A percentile compares a stretch with the other conserved stretches of the same genome.
Conservation (phyloP, 352 stramenopile genomes). For the Aphanomyces invadans region DNA sequence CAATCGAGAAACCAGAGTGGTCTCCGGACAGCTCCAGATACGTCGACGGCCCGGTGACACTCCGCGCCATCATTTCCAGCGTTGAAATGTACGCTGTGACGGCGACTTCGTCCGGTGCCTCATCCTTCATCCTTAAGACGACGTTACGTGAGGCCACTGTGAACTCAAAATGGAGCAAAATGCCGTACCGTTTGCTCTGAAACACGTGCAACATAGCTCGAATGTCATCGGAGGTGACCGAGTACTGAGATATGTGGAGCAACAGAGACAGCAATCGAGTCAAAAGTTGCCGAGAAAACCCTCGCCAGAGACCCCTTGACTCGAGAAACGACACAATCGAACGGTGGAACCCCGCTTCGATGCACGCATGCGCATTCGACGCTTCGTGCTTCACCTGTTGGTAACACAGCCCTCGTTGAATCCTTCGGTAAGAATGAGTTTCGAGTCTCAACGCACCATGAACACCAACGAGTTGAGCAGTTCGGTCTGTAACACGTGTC, state of each 20-base stretch:
- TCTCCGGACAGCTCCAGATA: conserved; percentile 80
- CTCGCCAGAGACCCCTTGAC: conserved; percentile 52
- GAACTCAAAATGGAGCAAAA: neutral
- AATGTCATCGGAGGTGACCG: conserved; percentile 68
- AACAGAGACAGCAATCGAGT: conserved; percentile 75
- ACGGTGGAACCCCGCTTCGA: conserved; percentile 55
- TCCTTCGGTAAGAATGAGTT: conserved; percentile 39
- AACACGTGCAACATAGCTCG: conserved; percentile 75
- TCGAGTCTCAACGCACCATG: conserved; percentile 44
- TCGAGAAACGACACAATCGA: conserved; percentile 68
- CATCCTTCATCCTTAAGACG: conserved; percentile 37
- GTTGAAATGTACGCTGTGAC: conserved; percentile 75
- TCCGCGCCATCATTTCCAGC: conserved; percentile 78
- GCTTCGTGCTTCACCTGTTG: conserved; percentile 23
- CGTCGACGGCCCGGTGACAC: conserved; percentile 70
- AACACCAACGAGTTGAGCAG: conserved; percentile 65
- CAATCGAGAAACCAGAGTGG: conserved; percentile 61
- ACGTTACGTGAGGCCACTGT: neutral
- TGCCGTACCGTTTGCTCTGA: conserved; percentile 38
- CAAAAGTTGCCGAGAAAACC: conserved; percentile 49
- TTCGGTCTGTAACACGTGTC: conserved; percentile 34
- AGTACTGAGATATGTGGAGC: conserved; percentile 71
- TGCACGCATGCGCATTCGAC: conserved; percentile 64
- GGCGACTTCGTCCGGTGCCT: conserved; percentile 56
- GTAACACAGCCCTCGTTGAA: neutral